Percentiles rank a stretch among this genome's conserved stretches.
phyloP scores from a whole-genome alignment of 345 rosid species.

The Boechera divaricarpa region DNA sequence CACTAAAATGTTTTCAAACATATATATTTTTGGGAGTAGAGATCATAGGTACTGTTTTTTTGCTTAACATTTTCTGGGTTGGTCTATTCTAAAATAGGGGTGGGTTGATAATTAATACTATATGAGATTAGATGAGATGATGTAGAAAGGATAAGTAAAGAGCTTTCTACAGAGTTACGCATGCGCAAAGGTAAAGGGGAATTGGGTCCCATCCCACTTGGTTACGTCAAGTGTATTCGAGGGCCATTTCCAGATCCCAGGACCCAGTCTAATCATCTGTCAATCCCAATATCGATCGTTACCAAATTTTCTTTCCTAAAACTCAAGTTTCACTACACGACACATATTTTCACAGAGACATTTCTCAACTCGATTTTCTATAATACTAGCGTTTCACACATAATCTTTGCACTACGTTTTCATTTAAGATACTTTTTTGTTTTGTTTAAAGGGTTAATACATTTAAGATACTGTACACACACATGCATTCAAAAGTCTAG shows the following conservation, averaged over 20 bases:
- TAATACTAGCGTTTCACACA: not conserved
- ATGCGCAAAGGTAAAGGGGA: constrained; percentile 39
- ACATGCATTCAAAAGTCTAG: not conserved
- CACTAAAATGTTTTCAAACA: too few relatives aligned
- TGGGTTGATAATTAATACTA: constrained; percentile 18
- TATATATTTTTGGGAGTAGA: too few relatives aligned
- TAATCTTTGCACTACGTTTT: not conserved
- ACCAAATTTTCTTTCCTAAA: not conserved
- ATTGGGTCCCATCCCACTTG: constrained; percentile 39
- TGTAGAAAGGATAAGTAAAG: constrained; percentile 16
- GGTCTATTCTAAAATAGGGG: constrained; percentile 19
- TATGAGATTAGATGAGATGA: constrained; percentile 25
- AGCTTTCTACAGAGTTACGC: constrained; percentile 40
- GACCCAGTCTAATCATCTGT: constrained; percentile 22
- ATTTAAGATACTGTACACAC: not conserved
- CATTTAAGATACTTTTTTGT: not conserved
- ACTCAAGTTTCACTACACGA: constrained; percentile 13
- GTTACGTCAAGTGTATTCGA: constrained; percentile 38
- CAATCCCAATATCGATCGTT: constrained; percentile 15
- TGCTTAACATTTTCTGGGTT: not conserved
- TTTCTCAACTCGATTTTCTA: not conserved
- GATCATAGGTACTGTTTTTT: not conserved
- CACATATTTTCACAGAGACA: not conserved
- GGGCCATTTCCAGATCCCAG: constrained; percentile 27
- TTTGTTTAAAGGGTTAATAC: too few relatives aligned